phyloP scores from a whole-genome alignment of 306 rosid genomes.

The Gynostemma pentaphyllum region DNA sequence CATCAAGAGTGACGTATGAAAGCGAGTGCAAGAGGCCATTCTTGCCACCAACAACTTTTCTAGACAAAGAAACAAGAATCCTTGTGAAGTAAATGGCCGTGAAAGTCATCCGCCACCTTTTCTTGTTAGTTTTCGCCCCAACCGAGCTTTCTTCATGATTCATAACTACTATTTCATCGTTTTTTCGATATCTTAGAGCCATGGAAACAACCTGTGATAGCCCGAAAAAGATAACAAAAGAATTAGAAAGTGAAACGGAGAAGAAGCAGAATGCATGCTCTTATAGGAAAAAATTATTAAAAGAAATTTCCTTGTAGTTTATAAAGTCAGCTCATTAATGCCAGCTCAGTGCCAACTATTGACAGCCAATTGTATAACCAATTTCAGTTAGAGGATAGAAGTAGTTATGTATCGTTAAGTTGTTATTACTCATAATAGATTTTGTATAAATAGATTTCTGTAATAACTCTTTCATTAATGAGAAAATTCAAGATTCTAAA shows the following conservation, averaged over 20 bases:
- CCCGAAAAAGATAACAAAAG: neutral
- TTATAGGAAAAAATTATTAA: neutral
- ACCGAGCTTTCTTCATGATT: neutral
- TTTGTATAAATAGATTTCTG: too few relatives aligned
- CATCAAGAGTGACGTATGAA: constrained; percentile 7
- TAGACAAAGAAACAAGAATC: constrained; percentile 10
- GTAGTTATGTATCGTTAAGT: too few relatives aligned
- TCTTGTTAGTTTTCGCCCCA: neutral
- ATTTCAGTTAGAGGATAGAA: too few relatives aligned
- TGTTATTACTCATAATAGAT: too few relatives aligned
- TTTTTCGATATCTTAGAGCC: neutral
- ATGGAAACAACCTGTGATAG: neutral
- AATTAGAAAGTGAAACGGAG: neutral
- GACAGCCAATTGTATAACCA: too few relatives aligned
- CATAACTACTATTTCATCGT: neutral
- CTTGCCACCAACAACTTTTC: neutral
- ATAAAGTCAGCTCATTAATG: too few relatives aligned
- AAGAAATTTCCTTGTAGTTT: neutral
- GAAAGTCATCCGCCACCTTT: constrained; percentile 13
- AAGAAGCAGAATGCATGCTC: neutral
- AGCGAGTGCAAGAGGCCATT: constrained; percentile 4
- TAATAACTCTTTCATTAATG: too few relatives aligned
- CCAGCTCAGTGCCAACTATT: too few relatives aligned
- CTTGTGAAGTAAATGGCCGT: constrained; percentile 14
- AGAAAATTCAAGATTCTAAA: too few relatives aligned